Conservation (phyloP, 352 stramenopile genomes). For the Globisporangium camurandrum region DNA sequence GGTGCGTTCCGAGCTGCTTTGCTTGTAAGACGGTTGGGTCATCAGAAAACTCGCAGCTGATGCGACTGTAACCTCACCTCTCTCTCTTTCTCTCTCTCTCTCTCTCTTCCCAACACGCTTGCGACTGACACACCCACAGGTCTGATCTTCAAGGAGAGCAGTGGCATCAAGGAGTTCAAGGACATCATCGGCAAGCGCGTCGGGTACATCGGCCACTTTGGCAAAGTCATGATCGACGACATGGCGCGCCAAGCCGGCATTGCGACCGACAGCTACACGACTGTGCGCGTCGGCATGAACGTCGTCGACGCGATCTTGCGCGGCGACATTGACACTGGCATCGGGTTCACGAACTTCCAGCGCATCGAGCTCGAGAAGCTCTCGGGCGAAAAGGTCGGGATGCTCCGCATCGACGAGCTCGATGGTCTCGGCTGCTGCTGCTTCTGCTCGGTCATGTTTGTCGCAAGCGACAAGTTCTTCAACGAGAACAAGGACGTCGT, state of each 20-base stretch:
- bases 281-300: constrained; percentile 42
- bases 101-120: not conserved
- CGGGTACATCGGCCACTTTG: constrained; percentile 45
- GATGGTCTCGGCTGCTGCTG: constrained; percentile 42
- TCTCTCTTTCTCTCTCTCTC: not conserved
- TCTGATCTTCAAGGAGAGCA: constrained; percentile 46
- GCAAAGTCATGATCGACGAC: constrained; percentile 48
- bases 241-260: constrained; percentile 40
- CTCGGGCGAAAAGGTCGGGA: constrained; percentile 36
- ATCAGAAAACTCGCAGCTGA: not conserved
- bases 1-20: constrained; percentile 13
- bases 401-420: constrained; percentile 45
- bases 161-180: constrained; percentile 42
- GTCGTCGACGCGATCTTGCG: constrained; percentile 42
- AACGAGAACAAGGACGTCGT: constrained; percentile 36
- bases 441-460: constrained; percentile 54
- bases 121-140: constrained; percentile 10
- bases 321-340: constrained; percentile 40
- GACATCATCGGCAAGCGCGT: constrained; percentile 47
- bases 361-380: constrained; percentile 42
- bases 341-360: constrained; percentile 51
- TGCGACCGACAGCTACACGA: constrained; percentile 33
- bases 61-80: not conserved
- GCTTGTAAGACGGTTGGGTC: no score
- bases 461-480: constrained; percentile 39